A percentile compares a stretch with the other conserved stretches of the same genome.
Conservation (phyloP, 192 early-diverging fungal genomes). For the Coemansia sp. region DNA sequence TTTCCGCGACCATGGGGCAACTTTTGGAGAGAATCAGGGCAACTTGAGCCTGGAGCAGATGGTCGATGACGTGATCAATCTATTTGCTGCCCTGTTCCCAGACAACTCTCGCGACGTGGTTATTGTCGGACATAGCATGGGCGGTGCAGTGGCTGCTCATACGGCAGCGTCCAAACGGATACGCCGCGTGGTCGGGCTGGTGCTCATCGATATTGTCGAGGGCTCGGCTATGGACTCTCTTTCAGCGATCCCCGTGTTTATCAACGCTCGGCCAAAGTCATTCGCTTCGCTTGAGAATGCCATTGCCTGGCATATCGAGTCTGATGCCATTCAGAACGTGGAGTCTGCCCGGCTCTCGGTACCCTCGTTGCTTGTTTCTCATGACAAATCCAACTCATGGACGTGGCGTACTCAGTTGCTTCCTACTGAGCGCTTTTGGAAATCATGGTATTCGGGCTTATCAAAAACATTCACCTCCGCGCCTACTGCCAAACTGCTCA, state of each 20-base stretch:
- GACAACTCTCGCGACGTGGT: constrained; percentile 57
- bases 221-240: constrained; percentile 59
- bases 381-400: constrained; percentile 42
- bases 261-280: constrained; percentile 27
- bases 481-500: constrained; percentile 60
- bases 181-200: constrained; percentile 58
- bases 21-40: constrained; percentile 42
- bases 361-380: constrained; percentile 58
- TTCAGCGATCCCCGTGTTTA: constrained; percentile 36
- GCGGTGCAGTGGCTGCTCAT: constrained; percentile 64
- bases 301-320: constrained; percentile 57
- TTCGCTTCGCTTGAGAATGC: constrained; percentile 30
- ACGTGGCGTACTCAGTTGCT: constrained; percentile 59
- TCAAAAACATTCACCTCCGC: constrained; percentile 68
- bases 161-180: constrained; percentile 56
- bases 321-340: constrained; percentile 60
- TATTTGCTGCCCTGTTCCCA: constrained; percentile 53
- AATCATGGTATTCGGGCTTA: constrained; percentile 59
- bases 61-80: constrained; percentile 57
- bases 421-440: constrained; percentile 68
- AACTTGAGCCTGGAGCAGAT: constrained; percentile 59
- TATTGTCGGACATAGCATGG: constrained; percentile 83
- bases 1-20: constrained; percentile 70
- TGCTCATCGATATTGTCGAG: constrained; percentile 78
- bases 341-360: constrained; percentile 71